These are phyloP conservation scores for Dioszegia hungarica DNA, from an alignment of 768 basidiomycete species.

Conservation along the genomic window DNA sequence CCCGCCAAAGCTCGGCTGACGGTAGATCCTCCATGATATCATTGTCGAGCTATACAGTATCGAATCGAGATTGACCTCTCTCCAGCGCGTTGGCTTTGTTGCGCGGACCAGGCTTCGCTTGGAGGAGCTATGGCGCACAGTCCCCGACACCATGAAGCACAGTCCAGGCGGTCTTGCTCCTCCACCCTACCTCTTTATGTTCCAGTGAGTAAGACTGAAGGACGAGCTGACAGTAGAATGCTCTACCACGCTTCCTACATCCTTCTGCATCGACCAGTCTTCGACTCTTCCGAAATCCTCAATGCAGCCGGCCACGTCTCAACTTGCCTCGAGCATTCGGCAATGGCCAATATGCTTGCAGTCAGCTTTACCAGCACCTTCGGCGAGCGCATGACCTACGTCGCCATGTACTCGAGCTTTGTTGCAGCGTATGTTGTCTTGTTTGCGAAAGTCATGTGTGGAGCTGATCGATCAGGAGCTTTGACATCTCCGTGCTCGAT, in stretches of 20 bases:
- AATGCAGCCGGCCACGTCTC: background rate
- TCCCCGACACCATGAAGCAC: background rate
- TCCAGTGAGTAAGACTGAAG: background rate
- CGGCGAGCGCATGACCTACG: slow-evolving; percentile 8
- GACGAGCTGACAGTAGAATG: background rate
- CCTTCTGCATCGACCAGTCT: slow-evolving; percentile 6
- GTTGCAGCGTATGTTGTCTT: slow-evolving; percentile 7
- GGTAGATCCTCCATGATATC: slow-evolving; percentile 18
- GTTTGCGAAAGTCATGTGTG: no score
- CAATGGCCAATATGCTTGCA: slow-evolving; percentile 1
- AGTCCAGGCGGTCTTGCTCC: background rate
- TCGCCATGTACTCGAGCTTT: slow-evolving; percentile 11
- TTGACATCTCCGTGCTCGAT: slow-evolving; percentile 7
- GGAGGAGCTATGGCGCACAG: slow-evolving; percentile 8
- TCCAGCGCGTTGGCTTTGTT: slow-evolving; percentile 1
- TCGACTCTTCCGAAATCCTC: background rate
- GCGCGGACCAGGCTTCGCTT: background rate
- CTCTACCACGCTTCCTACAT: slow-evolving; percentile 16
- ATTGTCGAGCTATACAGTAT: slow-evolving; percentile 12
- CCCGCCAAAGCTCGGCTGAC: background rate
- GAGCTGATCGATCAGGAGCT: slow-evolving; percentile 9
- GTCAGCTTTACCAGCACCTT: slow-evolving; percentile 8
- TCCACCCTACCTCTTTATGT: slow-evolving; percentile 12
- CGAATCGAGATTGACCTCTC: background rate
- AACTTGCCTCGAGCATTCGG: slow-evolving; percentile 5